These are phyloP conservation scores for Camellia granthamiana DNA, from an alignment of 148 eudicot species.

Conservation along the genomic window DNA sequence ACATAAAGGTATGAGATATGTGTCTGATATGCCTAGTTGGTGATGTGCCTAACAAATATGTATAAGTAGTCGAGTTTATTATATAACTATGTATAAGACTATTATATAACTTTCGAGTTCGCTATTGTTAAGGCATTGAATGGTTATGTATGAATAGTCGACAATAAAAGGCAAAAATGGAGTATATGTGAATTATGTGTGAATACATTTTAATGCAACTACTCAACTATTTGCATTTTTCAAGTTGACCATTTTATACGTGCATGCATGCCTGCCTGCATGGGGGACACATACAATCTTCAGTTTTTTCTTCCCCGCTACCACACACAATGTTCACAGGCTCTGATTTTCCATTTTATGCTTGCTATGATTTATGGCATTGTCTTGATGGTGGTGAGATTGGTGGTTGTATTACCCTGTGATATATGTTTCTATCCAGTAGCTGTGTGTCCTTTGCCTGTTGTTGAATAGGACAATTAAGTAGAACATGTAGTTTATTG, in stretches of 20 bases:
- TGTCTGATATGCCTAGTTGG: too few relatives aligned
- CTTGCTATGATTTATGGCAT: background rate
- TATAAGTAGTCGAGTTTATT: too few relatives aligned
- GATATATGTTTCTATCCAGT: background rate
- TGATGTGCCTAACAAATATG: too few relatives aligned
- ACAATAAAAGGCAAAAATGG: background rate
- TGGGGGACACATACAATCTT: too few relatives aligned
- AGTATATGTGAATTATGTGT: background rate
- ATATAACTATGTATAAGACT: too few relatives aligned
- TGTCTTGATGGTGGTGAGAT: background rate
- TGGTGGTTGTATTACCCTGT: background rate
- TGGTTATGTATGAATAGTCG: background rate
- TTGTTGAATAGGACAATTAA: background rate
- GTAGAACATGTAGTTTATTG: background rate
- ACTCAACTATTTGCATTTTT: background rate
- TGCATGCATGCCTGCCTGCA: too few relatives aligned
- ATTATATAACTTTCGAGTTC: too few relatives aligned
- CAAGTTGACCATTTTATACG: background rate
- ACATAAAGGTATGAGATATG: too few relatives aligned
- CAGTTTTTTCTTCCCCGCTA: background rate
- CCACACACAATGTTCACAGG: background rate
- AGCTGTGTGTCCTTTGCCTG: background rate
- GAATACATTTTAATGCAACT: background rate
- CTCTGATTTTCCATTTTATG: background rate
- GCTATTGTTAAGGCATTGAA: background rate